Percentiles rank a stretch among this genome's conserved stretches.
phyloP scores from a whole-genome alignment of 805 yeast species.

The Saturnispora ahearnii region DNA sequence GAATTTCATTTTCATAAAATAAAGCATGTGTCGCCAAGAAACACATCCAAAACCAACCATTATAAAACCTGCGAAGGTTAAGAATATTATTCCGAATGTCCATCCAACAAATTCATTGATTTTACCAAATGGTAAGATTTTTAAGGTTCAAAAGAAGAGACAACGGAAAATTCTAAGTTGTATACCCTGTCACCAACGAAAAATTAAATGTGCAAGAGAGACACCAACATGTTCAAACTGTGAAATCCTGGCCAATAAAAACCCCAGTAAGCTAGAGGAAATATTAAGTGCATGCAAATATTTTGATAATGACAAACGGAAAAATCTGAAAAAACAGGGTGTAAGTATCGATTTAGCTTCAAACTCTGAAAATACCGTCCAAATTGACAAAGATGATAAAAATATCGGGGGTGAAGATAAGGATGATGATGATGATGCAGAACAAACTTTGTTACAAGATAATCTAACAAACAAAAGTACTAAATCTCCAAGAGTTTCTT shows the following conservation, averaged over 20 bases:
- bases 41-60: neutral
- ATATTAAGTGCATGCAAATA: constrained; percentile 35
- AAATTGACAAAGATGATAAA: neutral
- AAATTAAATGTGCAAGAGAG: constrained; percentile 56
- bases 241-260: constrained; percentile 24
- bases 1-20: neutral
- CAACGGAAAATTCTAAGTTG: constrained; percentile 52
- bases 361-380: neutral
- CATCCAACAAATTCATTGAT: constrained; percentile 24
- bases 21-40: neutral
- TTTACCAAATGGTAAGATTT: constrained; percentile 31
- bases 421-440: neutral
- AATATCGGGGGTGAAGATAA: neutral
- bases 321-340: constrained; percentile 25
- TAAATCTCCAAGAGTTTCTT: neutral
- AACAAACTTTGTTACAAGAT: neutral
- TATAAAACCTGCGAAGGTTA: constrained; percentile 2
- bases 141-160: constrained; percentile 52
- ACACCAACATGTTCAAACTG: constrained; percentile 54
- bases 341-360: constrained; percentile 5
- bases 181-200: constrained; percentile 56
- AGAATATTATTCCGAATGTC: constrained; percentile 17
- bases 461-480: neutral
- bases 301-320: constrained; percentile 49
- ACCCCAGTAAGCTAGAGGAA: constrained; percentile 12